Conservation (phyloP, 495 filamentous ascomycete species). For the Neurospora hispaniola region DNA sequence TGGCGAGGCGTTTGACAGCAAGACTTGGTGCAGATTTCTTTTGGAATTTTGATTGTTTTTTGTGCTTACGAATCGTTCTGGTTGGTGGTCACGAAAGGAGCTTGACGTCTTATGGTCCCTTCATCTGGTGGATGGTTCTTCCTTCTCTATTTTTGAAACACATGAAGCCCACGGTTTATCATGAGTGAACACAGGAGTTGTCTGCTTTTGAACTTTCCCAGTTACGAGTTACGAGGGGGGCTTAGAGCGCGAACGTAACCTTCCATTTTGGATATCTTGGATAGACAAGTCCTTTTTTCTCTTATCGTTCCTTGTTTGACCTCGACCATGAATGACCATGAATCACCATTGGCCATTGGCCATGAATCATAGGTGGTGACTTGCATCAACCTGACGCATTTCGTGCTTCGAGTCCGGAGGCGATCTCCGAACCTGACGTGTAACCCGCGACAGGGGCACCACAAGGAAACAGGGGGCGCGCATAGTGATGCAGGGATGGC, state of each 20-base stretch:
- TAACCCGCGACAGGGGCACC: not conserved
- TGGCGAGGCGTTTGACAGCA: not conserved
- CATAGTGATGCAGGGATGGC: not conserved
- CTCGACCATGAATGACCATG: too few species aligned
- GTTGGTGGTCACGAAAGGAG: not conserved
- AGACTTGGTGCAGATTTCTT: not conserved
- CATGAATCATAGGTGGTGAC: not conserved
- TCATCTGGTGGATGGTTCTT: not conserved
- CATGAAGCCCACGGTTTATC: not conserved
- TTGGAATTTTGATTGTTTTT: not conserved
- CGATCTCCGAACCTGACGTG: not conserved
- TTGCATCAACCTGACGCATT: conserved; percentile 1
- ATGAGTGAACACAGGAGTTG: not conserved
- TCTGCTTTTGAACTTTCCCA: not conserved
- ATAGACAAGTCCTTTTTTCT: not conserved
- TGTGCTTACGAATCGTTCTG: not conserved
- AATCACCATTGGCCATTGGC: too few species aligned
- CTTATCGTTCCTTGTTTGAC: not conserved
- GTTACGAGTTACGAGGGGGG: not conserved
- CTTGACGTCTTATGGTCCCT: not conserved
- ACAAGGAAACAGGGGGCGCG: not conserved
- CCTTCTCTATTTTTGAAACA: not conserved
- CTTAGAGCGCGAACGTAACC: not conserved
- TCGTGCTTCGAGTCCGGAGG: not conserved
- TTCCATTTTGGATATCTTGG: not conserved